Evolutionary conservation across 345 rosid genomes (phyloP).

Genomic region (Arabidopsis arenosa): DNA sequence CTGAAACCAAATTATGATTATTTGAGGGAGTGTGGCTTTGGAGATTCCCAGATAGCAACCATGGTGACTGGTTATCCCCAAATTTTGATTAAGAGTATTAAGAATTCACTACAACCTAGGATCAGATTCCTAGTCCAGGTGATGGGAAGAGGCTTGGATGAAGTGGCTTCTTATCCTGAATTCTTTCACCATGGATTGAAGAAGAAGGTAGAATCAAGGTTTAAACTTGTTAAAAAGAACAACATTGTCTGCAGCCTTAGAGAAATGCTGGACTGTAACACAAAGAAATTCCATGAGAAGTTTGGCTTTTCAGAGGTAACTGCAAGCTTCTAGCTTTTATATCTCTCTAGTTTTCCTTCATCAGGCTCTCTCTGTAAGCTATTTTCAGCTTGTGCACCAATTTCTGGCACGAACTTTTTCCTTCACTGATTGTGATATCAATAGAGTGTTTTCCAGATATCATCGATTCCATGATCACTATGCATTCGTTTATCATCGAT

Average conservation of each 20-base stretch:
- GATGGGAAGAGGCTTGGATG: slow-evolving; percentile 70
- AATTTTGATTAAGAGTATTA: slow-evolving; percentile 65
- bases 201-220: slow-evolving; percentile 66
- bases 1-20: slow-evolving; percentile 60
- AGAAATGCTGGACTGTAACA: slow-evolving; percentile 75
- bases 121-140: slow-evolving; percentile 71
- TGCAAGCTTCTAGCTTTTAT: slow-evolving; percentile 37
- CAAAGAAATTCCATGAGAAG: slow-evolving; percentile 60
- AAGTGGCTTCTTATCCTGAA: slow-evolving; percentile 64
- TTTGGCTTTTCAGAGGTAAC: slow-evolving; percentile 49
- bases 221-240: slow-evolving; percentile 60
- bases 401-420: slow-evolving; percentile 25
- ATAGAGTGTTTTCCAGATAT: slow-evolving; percentile 28
- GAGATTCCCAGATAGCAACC: slow-evolving; percentile 56
- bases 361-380: slow-evolving; percentile 36
- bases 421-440: slow-evolving; percentile 10
- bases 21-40: slow-evolving; percentile 59
- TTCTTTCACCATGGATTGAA: slow-evolving; percentile 75
- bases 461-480: background rate
- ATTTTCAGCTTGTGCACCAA: slow-evolving; percentile 21
- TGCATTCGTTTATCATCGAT: slow-evolving; percentile 24
- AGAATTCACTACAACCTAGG: slow-evolving; percentile 72
- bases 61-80: slow-evolving; percentile 74
- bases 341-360: background rate
- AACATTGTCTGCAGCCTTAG: slow-evolving; percentile 66